Percentiles rank a stretch among this genome's conserved stretches.
These are phyloP conservation scores for Ogataea ramenticola DNA, from an alignment of 805 yeast genomes.

Conservation along the genomic window DNA sequence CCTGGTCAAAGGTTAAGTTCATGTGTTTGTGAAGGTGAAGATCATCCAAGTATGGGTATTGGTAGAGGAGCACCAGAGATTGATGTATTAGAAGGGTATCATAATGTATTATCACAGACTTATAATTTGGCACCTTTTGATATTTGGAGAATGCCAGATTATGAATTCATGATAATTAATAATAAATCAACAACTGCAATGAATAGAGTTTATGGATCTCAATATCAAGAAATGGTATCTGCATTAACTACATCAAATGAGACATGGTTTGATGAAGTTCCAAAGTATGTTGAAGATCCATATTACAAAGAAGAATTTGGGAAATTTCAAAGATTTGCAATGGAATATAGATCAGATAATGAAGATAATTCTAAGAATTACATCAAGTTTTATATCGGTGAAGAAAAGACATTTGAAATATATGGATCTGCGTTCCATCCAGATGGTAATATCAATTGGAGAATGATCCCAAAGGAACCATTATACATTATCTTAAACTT, in stretches of 20 bases:
- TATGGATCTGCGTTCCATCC: constrained; percentile 31
- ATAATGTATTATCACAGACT: constrained; percentile 82
- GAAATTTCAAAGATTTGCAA: constrained; percentile 28
- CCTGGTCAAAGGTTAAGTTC: constrained; percentile 75
- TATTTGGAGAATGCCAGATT: constrained; percentile 91
- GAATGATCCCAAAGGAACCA: constrained; percentile 75
- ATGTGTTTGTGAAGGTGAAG: constrained; percentile 78
- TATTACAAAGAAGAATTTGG: not conserved
- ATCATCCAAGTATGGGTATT: constrained; percentile 79
- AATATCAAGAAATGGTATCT: constrained; percentile 88
- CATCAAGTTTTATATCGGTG: constrained; percentile 29
- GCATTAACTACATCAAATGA: constrained; percentile 72
- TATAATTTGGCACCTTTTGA: constrained; percentile 90
- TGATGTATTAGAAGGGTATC: constrained; percentile 84
- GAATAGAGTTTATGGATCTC: constrained; percentile 91
- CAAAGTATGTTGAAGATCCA: constrained; percentile 2
- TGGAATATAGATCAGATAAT: constrained; percentile 27
- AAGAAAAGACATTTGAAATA: constrained; percentile 21
- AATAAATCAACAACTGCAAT: constrained; percentile 64
- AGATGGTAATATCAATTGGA: constrained; percentile 54
- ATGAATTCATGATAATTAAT: constrained; percentile 66
- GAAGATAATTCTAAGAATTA: constrained; percentile 20
- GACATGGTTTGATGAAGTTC: constrained; percentile 58
- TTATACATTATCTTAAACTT: constrained; percentile 75
- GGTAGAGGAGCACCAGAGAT: constrained; percentile 97